Base-by-base conservation (phyloP, 768 basidiomycete genomes). In the Chalciporus pseudorubinellus region DNA sequence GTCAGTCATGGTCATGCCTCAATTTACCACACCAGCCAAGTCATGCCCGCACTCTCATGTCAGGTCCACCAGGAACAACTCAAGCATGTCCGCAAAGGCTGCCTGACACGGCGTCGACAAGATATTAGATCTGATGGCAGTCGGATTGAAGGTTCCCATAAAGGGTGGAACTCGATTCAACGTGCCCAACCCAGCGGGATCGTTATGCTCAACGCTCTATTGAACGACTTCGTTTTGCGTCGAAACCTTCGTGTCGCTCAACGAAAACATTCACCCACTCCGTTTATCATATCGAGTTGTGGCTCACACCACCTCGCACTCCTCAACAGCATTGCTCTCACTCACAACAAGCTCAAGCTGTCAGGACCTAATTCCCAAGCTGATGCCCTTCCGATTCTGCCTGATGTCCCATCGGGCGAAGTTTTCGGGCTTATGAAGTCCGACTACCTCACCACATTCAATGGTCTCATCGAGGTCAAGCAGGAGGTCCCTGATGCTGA, bases 111-210 rank as follows among this genome's bases (percentile, higher is more conserved):
- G 0, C 28, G 46, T 0, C 48, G 58, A 7, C 40, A 59, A 22
- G 68, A 63, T 40, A 52, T 67, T 7, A 19, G 40, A 1, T 39
- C 60, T 0, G 66, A 69, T 46, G 66, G 67, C 0, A 66, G 63
- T 20, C 59, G 61, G 3, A 66, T 69, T 22, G 67, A 69, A 34
- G 63, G 62, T 1, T 58, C 58, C 1, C 64, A 66, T 46, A 67
- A 66, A 36, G 63, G 56, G 0, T 67, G 62, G 64, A 67, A 67
- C 39, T 26, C 47, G 10, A 18, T 67, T 1, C 52, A 55, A 50
- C 52, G 59, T 1, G 45, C 62, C 5, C 39, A 53, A 33, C 53
- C 68, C 0, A 60, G 64, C 22, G 65, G 66, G 3, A 42, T 69
- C 2, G 56, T 44, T 19, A 52, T 53, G 5, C 46, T 67, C 29